Evolutionary conservation across 208 protist genomes (phyloP).

Genomic region (Phytomonas francai): DNA sequence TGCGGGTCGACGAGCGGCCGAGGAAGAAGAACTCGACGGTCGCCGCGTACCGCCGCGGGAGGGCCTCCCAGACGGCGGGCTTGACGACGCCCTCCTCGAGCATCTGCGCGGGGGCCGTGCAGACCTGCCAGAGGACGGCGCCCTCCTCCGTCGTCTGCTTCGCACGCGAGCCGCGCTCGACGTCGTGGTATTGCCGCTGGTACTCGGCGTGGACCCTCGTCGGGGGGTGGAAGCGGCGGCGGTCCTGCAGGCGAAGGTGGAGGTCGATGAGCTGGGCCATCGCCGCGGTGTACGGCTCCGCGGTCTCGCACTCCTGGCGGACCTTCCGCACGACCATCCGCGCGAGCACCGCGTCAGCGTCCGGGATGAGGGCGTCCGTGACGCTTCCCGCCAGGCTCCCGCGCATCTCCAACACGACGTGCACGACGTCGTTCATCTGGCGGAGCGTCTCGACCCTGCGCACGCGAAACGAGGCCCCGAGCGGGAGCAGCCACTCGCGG

Average conservation of each 20-base stretch:
- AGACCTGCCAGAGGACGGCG: slow-evolving; percentile 74
- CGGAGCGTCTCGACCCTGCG: slow-evolving; percentile 24
- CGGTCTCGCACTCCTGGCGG: slow-evolving; percentile 32
- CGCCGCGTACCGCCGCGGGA: slow-evolving; percentile 54
- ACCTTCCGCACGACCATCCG: slow-evolving; percentile 52
- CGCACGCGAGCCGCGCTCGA: slow-evolving; percentile 44
- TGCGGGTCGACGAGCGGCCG: slow-evolving; percentile 33
- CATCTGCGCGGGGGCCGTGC: slow-evolving; percentile 50
- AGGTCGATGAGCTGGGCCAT: slow-evolving; percentile 40
- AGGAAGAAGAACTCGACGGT: slow-evolving; percentile 69
- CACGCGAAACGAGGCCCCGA: slow-evolving; percentile 67
- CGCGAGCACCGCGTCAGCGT: slow-evolving; percentile 57
- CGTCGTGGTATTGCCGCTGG: slow-evolving; percentile 58
- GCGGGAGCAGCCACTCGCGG: slow-evolving; percentile 73
- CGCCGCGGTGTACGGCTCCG: slow-evolving; percentile 19
- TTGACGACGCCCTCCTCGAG: slow-evolving; percentile 76
- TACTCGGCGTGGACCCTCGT: slow-evolving; percentile 77
- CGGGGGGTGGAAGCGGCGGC: slow-evolving; percentile 54
- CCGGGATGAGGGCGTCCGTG: slow-evolving; percentile 49
- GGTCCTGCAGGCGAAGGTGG: slow-evolving; percentile 42
- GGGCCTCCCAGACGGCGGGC: slow-evolving; percentile 65
- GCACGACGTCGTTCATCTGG: slow-evolving; percentile 52
- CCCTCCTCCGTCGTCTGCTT: slow-evolving; percentile 61
- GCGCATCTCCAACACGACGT: slow-evolving; percentile 61
- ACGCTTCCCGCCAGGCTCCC: slow-evolving; percentile 54